Evolutionary conservation across 257 asterid species (phyloP), one percentile per base, ranked within the genome.

Genomic region (Buddleja alternifolia): DNA sequence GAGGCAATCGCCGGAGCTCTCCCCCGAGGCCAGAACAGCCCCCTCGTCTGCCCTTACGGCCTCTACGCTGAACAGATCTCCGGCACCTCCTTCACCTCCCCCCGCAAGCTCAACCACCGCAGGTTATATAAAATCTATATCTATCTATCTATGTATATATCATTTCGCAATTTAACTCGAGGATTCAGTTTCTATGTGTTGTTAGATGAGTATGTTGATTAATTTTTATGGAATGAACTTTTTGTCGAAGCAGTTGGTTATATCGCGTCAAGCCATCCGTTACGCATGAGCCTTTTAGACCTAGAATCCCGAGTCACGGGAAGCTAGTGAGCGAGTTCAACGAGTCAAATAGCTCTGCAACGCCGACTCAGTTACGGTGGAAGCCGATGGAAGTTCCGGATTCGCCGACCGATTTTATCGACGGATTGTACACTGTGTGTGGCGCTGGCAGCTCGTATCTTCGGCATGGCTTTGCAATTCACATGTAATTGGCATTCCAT

Each of bases 401-500:
- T 48, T 50, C 79, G 15, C 96, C 90, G 0, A 82, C 86, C 0
- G 96, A 93, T 84, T 93, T 93, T 66, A 23, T 93, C 42, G 96
- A 93, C 44, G 97, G 99, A 3, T 70, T 93, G 77, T 88, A 73
- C 60, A 93, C 99, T 19, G 87, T 93, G 4, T 93, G 97, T 24
- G 99, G 97, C 56, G 96, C 99, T 44, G 99, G 99, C 63, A 90
- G 97, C 83, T 93, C 99, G 14, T 90, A 82, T 77, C 91, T 93
- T 46, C 96, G 99, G 2, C 93, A 93, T 74, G 99, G 97, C 69
- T 93, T 78, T 70, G 97, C 99, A n/a, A 88, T 93, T 82, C 97
- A 93, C 93, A 90, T 88, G 97, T 93, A 88, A 85, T 71, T 75
- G 52, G 42, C 51, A 29, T 64, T 70, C 57, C 70, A 1, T 73